Base-by-base conservation (phyloP, 2,329 filamentous ascomycete species). In the Trichoderma polysporum region DNA sequence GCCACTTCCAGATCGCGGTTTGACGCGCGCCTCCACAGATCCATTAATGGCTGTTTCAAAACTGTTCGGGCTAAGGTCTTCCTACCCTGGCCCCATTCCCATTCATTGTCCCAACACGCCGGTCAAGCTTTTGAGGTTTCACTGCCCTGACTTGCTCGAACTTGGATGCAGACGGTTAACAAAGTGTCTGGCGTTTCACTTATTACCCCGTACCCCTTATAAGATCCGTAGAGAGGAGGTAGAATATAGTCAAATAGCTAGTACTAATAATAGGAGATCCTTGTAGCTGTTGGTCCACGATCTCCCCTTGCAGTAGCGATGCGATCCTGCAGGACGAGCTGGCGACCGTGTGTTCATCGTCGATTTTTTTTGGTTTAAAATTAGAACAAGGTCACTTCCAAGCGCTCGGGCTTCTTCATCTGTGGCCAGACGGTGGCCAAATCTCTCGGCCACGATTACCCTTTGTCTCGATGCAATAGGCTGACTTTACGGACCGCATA, bases 11-110 rank as follows among this genome's bases (percentile, higher is more conserved):
- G 27, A 47, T 54, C 47, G 17, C n/a, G 35, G 45, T 19, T 62
- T 62, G 50, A 45, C 60, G 60, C 60, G 60, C 60, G 60, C 60
- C 60, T 64, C 50, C 60, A 56, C 47, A 47, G 50, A 64, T 41
- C 33, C 33, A 39, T 62, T 52, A 22, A 62, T 62, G 35, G 25
- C 33, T 62, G 49, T 62, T 62, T 62, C 49, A 62, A 53, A 53
- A 10, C 19, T 52, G 37, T 27, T 54, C 50, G 27, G 49, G 50
- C 13, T 39, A 47, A 9, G n/a, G 41, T 31, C 25, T 61, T 22
- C 4, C 17, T 19, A 35, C 15, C 22, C 25, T 22, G 39, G 29
- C 41, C 41, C 41, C n/a, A n/a, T n/a, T 25, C 50, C 27, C 12
- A 6, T 12, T 10, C 17, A 35, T 29, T 35, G 60, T 64, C 27